Percentiles rank a stretch among this genome's conserved stretches.
Evolutionary conservation across 257 asterid genomes (phyloP).

Genomic region (Rauvolfia tetraphylla): DNA sequence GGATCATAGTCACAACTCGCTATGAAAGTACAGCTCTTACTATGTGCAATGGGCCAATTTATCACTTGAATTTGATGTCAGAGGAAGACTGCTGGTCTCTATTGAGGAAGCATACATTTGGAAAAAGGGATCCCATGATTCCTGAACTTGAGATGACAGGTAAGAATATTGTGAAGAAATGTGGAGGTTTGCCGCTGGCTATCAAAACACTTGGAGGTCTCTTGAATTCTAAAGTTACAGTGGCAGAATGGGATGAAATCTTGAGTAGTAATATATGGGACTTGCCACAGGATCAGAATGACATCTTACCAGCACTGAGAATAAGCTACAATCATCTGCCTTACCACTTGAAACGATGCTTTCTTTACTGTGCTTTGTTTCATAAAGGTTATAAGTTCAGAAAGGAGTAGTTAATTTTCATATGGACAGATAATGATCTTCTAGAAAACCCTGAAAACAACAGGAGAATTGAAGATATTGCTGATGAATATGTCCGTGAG

Average conservation of each 20-base stretch:
- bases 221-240: conserved; percentile 34
- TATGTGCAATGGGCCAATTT: conserved; percentile 24
- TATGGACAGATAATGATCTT: conserved; percentile 53
- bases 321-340: conserved; percentile 48
- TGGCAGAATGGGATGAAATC: conserved; percentile 40
- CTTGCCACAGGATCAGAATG: conserved; percentile 42
- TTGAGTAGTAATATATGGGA: conserved; percentile 45
- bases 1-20: conserved; percentile 42
- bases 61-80: conserved; percentile 33
- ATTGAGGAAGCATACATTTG: conserved; percentile 37
- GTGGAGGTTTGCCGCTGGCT: conserved; percentile 52
- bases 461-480: conserved; percentile 34
- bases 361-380: conserved; percentile 55
- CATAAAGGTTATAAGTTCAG: conserved; percentile 47
- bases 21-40: conserved; percentile 35
- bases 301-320: conserved; percentile 39
- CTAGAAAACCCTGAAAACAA: conserved; percentile 23
- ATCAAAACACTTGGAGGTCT: conserved; percentile 45
- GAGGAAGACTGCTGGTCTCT: too few relatives aligned
- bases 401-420: conserved; percentile 36
- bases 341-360: conserved; percentile 46
- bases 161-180: conserved; percentile 44
- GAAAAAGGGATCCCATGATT: conserved; percentile 22
- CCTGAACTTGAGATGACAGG: conserved; percentile 37
- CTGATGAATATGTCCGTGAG: conserved; percentile 43